Base-by-base conservation (phyloP, 1,284 basidiomycete genomes). In the Rugosomyces carneus region DNA sequence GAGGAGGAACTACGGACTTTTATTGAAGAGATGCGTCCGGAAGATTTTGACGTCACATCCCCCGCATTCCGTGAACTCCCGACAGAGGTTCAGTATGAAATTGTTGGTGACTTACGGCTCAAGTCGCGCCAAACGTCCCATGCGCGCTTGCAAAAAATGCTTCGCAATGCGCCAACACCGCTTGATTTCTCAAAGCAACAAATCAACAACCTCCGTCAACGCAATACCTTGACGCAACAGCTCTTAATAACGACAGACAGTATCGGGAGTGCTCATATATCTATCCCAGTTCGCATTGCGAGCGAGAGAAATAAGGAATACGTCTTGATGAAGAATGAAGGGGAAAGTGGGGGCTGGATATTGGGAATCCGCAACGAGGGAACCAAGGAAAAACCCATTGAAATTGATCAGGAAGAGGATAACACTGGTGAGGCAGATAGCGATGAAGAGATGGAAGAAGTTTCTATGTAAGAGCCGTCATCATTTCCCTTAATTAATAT, bases 81-180 rank as follows among this genome's bases (percentile, higher is more conserved):
- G 0, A 92, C 91, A 0, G 94, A 98, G 64, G 82, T 96, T 18
- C 93, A 99, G 61, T 99, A 99, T 65, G 96, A 99, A 70, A 93
- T 99, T 54, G 87, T 99, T 23, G 95, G 95, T 47, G 96, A 99
- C 67, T 69, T 98, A 47, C 81, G 94, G 3, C 71, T 95, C 37
- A 93, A 93, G 61, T 97, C 93, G 1, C 80, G 96, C 1, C 93
- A 96, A 64, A 95, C 93, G 5, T 96, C 92, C 4, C 88, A 94
- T 68, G 82, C 82, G 42, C 86, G 96, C 8, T 70, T 99, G 24
- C 88, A 95, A 57, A 84, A 86, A 46, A 99, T 99, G 96, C 70
- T 97, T 5, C 74, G 74, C 38, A 79, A 76, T 9, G 78, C 93
- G 0, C 76, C 76, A 1, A 95, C 93, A 0, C 83, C 95, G 0